Evolutionary conservation across 768 basidiomycete species (phyloP).

Genomic region (Nidula microcarpa): DNA sequence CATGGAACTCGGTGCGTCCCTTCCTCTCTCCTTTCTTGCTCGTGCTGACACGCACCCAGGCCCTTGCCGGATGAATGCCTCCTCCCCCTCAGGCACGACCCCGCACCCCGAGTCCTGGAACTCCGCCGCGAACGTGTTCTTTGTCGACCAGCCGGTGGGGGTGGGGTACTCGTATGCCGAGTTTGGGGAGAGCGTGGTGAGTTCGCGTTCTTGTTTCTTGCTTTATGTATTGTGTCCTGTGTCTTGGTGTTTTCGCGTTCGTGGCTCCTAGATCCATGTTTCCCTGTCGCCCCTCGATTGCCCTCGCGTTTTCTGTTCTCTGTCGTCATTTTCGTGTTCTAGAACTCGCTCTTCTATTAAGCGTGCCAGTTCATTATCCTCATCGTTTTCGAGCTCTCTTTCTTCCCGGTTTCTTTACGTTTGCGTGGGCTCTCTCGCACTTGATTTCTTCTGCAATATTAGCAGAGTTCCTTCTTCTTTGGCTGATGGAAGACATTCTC

Average conservation of each 20-base stretch:
- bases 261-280: too few species aligned
- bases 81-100: constrained; percentile 31
- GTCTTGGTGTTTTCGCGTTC: neutral
- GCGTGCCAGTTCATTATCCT: too few species aligned
- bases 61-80: constrained; percentile 60
- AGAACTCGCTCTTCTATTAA: too few species aligned
- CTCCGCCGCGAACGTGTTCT: constrained; percentile 59
- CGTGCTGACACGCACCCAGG: constrained; percentile 27
- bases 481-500: too few species aligned
- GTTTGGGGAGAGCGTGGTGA: constrained; percentile 55
- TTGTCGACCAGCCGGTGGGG: constrained; percentile 60
- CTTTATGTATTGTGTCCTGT: neutral
- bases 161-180: constrained; percentile 65
- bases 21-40: neutral
- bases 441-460: too few species aligned
- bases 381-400: too few species aligned
- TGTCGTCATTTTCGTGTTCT: too few species aligned
- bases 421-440: too few species aligned
- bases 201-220: constrained; percentile 9
- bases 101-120: constrained; percentile 68
- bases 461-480: too few species aligned
- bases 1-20: constrained; percentile 66
- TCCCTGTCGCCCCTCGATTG: too few species aligned
- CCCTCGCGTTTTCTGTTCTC: too few species aligned
- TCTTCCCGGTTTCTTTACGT: too few species aligned